These are phyloP conservation scores for Musa beccarii DNA, from an alignment of 176 grass and related monocot species.

Conservation along the genomic window DNA sequence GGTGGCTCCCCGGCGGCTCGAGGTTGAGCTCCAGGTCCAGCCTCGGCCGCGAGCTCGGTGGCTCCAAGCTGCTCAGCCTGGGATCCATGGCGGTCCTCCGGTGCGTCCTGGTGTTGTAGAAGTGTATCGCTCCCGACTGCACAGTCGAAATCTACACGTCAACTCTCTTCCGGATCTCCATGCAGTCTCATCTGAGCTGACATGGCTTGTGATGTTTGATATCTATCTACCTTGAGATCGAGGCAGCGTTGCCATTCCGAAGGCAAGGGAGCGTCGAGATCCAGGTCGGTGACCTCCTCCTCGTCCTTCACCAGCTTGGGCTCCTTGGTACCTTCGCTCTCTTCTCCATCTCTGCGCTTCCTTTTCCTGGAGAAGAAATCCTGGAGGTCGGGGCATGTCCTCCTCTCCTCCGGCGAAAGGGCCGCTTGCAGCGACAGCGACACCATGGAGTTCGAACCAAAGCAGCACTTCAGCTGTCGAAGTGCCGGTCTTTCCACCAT, in stretches of 20 bases:
- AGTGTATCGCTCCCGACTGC: constrained; percentile 8
- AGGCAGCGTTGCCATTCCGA: constrained; percentile 18
- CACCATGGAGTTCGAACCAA: neutral
- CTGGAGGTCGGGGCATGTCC: neutral
- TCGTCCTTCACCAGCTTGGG: constrained; percentile 13
- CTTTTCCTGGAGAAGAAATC: neutral
- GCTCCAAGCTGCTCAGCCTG: neutral
- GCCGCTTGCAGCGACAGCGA: neutral
- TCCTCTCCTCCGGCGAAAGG: neutral
- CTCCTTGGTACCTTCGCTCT: neutral
- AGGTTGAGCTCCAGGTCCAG: constrained; percentile 16
- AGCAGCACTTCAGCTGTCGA: neutral
- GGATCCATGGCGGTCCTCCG: constrained; percentile 1
- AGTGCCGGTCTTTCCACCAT: neutral
- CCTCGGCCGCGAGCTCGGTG: neutral
- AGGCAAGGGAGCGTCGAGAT: constrained; percentile 12
- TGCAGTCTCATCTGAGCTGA: too few species aligned
- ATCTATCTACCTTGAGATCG: constrained; percentile 7
- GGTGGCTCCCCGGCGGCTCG: neutral
- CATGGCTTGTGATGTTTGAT: too few species aligned
- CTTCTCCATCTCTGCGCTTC: neutral
- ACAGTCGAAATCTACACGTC: neutral
- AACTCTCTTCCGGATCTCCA: too few species aligned
- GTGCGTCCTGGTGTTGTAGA: constrained; percentile 10
- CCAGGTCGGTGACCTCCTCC: neutral